Evolutionary conservation across 768 basidiomycete species (phyloP).

Genomic region (Termitomyces sp.): DNA sequence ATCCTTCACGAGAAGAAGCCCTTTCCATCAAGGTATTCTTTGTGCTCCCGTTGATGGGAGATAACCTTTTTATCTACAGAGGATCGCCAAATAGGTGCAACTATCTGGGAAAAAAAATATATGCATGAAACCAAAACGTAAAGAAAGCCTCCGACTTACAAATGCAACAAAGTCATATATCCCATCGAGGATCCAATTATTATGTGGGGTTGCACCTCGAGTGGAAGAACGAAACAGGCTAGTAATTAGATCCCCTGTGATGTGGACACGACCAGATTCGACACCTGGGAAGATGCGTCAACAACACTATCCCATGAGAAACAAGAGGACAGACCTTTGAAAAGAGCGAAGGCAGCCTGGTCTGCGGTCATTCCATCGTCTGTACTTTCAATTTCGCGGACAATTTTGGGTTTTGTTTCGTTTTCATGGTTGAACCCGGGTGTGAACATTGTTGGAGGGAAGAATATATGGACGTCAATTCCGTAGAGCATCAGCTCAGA

Average conservation of each 20-base stretch:
- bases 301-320: neutral
- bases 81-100: slow-evolving; percentile 48
- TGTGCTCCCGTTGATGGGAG: slow-evolving; percentile 45
- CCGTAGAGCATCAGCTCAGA: slow-evolving; percentile 78
- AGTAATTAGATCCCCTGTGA: slow-evolving; percentile 69
- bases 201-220: slow-evolving; percentile 58
- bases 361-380: slow-evolving; percentile 67
- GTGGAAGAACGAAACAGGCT: slow-evolving; percentile 66
- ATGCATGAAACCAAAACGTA: slow-evolving; percentile 9
- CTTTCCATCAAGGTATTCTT: slow-evolving; percentile 36
- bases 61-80: slow-evolving; percentile 46
- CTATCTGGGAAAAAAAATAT: slow-evolving; percentile 35
- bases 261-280: slow-evolving; percentile 66
- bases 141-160: slow-evolving; percentile 30
- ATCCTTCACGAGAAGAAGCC: slow-evolving; percentile 37
- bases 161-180: slow-evolving; percentile 42
- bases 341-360: slow-evolving; percentile 53
- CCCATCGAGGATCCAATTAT: slow-evolving; percentile 58
- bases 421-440: slow-evolving; percentile 78
- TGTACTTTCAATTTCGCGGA: slow-evolving; percentile 69
- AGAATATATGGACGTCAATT: slow-evolving; percentile 76
- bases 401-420: slow-evolving; percentile 71
- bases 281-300: slow-evolving; percentile 44
- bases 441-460: slow-evolving; percentile 78
- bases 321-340: slow-evolving; percentile 42